Conservation (phyloP, 495 filamentous ascomycete genomes). For the Hypoxylon fuscum region DNA sequence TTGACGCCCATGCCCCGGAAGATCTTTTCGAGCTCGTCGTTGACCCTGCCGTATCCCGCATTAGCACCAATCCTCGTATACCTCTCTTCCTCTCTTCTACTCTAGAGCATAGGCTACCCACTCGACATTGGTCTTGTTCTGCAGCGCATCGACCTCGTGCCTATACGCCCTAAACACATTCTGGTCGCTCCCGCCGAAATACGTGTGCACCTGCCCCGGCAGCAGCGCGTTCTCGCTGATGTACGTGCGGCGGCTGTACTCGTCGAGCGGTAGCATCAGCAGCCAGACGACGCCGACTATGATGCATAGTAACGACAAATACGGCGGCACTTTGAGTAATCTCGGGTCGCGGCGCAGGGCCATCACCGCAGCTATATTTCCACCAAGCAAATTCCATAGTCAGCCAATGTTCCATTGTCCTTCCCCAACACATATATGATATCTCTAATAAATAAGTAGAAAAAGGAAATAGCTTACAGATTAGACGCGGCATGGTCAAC, state of each 20-base stretch:
- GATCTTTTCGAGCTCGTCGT: slow-evolving; percentile 75
- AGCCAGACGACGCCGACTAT: slow-evolving; percentile 91
- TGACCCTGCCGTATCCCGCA: slow-evolving; percentile 57
- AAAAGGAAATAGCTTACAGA: slow-evolving; percentile 33
- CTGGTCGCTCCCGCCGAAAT: slow-evolving; percentile 95
- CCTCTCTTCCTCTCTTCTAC: neutral
- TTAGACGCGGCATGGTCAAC: slow-evolving; percentile 44
- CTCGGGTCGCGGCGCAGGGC: slow-evolving; percentile 71
- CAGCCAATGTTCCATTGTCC: slow-evolving; percentile 28
- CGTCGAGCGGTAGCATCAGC: slow-evolving; percentile 88
- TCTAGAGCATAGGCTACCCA: slow-evolving; percentile 35
- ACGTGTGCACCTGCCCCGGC: slow-evolving; percentile 96
- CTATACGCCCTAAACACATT: slow-evolving; percentile 93
- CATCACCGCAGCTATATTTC: slow-evolving; percentile 54
- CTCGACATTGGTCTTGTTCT: slow-evolving; percentile 61
- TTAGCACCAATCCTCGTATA: slow-evolving; percentile 26
- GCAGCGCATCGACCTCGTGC: slow-evolving; percentile 76
- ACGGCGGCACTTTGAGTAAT: slow-evolving; percentile 77
- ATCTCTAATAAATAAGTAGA: neutral
- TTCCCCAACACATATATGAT: too few relatives aligned
- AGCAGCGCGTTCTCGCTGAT: slow-evolving; percentile 97
- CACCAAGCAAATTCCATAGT: slow-evolving; percentile 10
- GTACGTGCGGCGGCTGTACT: slow-evolving; percentile 92
- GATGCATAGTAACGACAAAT: slow-evolving; percentile 87
- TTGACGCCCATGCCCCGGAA: slow-evolving; percentile 82